phyloP scores from a whole-genome alignment of 2,329 filamentous ascomycete genomes.

The Aspergillus caelatus region DNA sequence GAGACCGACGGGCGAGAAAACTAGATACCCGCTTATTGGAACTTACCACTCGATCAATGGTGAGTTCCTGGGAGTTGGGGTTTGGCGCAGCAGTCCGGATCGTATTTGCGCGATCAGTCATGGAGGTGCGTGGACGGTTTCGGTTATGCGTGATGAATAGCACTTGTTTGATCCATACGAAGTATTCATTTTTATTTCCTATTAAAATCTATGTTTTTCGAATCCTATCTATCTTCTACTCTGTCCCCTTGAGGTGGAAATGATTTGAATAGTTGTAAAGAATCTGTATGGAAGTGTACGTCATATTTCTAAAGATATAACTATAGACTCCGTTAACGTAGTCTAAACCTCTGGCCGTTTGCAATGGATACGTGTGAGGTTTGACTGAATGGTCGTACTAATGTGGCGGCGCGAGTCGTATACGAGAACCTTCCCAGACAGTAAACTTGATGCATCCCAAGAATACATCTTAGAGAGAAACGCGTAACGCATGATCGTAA shows the following conservation, averaged over 20 bases:
- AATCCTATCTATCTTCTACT: background rate
- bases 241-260: too few species aligned
- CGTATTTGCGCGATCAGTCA: slow-evolving; percentile 19
- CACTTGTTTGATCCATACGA: background rate
- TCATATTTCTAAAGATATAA: background rate
- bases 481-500: too few species aligned
- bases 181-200: background rate
- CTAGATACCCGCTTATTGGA: slow-evolving; percentile 23
- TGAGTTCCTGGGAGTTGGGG: slow-evolving; percentile 26
- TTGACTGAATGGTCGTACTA: background rate
- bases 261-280: background rate
- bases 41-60: slow-evolving; percentile 31
- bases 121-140: slow-evolving; percentile 21
- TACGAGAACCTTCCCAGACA: background rate
- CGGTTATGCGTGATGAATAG: slow-evolving; percentile 10
- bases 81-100: slow-evolving; percentile 27
- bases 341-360: background rate
- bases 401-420: background rate
- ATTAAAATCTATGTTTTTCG: background rate
- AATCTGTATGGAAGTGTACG: background rate
- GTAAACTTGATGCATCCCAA: background rate
- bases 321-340: background rate
- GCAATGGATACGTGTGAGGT: background rate
- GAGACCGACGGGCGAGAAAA: background rate
- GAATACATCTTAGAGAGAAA: too few species aligned